Evolutionary conservation across 352 stramenopile genomes (phyloP).

Genomic region (Globisporangium lucens): DNA sequence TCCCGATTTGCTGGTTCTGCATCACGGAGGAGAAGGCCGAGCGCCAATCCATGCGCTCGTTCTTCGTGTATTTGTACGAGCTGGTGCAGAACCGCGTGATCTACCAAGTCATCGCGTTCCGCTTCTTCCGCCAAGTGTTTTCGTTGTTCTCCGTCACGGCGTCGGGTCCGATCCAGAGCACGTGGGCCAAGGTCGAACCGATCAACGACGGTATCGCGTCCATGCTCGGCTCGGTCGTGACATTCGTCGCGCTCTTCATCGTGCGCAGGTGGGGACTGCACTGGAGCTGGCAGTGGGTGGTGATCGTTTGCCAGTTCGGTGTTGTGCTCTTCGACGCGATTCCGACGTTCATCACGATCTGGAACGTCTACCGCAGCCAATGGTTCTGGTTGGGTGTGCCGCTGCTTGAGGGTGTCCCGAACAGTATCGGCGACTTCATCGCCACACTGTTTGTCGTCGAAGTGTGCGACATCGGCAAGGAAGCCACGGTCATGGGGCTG

Average conservation of each 20-base stretch:
- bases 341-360: slow-evolving; percentile 60
- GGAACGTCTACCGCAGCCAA: slow-evolving; percentile 62
- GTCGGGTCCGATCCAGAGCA: slow-evolving; percentile 39
- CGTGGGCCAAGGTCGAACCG: slow-evolving; percentile 53
- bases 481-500: slow-evolving; percentile 47
- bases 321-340: slow-evolving; percentile 47
- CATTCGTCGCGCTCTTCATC: slow-evolving; percentile 35
- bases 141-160: slow-evolving; percentile 49
- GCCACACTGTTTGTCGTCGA: slow-evolving; percentile 50
- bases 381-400: slow-evolving; percentile 66
- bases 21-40: slow-evolving; percentile 32
- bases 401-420: slow-evolving; percentile 48
- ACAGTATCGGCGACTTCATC: slow-evolving; percentile 45
- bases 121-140: slow-evolving; percentile 49
- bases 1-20: slow-evolving; percentile 44
- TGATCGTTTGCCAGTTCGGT: slow-evolving; percentile 36
- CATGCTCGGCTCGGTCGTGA: slow-evolving; percentile 42
- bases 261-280: slow-evolving; percentile 43
- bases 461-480: slow-evolving; percentile 42
- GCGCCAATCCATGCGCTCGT: slow-evolving; percentile 34
- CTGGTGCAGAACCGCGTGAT: slow-evolving; percentile 47
- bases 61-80: slow-evolving; percentile 36
- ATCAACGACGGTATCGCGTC: slow-evolving; percentile 51
- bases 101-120: slow-evolving; percentile 52
- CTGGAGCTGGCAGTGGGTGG: slow-evolving; percentile 51